Evolutionary conservation across 2,329 filamentous ascomycete genomes (phyloP), one percentile per base, ranked within the genome.

Genomic region (Aspergillus alliaceus): DNA sequence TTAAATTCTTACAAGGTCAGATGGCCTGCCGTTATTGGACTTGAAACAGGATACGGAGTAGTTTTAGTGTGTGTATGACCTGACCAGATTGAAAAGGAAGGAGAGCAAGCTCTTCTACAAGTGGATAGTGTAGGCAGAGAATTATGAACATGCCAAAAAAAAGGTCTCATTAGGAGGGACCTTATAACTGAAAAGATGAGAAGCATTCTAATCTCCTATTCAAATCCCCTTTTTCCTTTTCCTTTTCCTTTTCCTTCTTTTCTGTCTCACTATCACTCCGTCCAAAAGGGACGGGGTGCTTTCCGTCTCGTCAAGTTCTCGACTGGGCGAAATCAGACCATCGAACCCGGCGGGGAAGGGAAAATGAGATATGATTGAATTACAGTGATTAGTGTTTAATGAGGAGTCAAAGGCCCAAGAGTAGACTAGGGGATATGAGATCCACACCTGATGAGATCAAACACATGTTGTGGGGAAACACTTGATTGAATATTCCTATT

Each of bases 381-480:
- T 44, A 22, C 37, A 27, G 20, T 29, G 25, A 27, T 29, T 53
- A 53, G 34, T 39, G n/a, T 20, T 53, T 53, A 53, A 27, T 44
- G 53, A 54, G 44, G 53, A 39, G 51, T 40, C 35, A 22, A 29
- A 29, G 27, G 27, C 24, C n/a, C n/a, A n/a, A 27, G 18, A 27
- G 40, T 12, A 44, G 39, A 42, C 6, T n/a, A 42, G 22, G 39
- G 22, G 25, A 24, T 22, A 12, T 14, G 39, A 25, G 54, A 51
- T 58, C 54, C 57, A 61, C 56, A 54, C 50, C 29, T 20, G 40
- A 57, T 48, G 53, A 55, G 40, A 27, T 57, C 55, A 62, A 60
- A 62, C 47, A 40, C 40, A 46, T 51, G 55, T 27, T 58, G 54
- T 63, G 57, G 54, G 59, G 60, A 54, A 56, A 22, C 27, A 31